These are phyloP conservation scores for Neospora caninum DNA, from an alignment of 169 alveolate genomes.

Conservation along the genomic window DNA sequence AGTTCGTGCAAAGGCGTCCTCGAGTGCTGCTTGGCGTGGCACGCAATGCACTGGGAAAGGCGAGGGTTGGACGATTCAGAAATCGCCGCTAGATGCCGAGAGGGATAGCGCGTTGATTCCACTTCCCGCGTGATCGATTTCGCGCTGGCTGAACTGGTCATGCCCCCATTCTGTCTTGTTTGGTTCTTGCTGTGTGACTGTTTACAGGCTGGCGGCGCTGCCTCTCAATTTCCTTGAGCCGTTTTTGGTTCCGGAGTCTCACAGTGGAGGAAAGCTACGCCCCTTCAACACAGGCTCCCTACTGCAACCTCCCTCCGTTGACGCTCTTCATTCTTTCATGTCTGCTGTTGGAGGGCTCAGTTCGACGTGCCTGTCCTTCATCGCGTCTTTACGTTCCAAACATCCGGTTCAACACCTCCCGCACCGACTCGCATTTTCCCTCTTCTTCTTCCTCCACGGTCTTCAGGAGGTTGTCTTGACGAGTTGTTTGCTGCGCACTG, in stretches of 20 bases:
- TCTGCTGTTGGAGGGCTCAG: conserved; percentile 3
- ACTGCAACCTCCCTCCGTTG: not conserved
- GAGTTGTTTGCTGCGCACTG: not conserved
- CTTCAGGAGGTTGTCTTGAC: not conserved
- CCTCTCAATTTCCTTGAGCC: not conserved
- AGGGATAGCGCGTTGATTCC: no score
- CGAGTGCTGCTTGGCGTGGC: no score
- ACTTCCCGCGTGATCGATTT: no score
- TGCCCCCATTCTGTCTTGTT: no score
- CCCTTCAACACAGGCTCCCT: not conserved
- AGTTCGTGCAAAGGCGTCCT: no score
- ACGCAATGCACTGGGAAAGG: no score
- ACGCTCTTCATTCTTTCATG: not conserved
- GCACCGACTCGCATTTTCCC: not conserved
- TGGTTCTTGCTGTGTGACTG: not conserved
- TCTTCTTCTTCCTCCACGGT: conserved; percentile 11
- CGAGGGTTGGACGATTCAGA: no score
- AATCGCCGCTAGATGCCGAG: no score
- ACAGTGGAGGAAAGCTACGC: no score
- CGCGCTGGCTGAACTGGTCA: no score
- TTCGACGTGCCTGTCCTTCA: conserved; percentile 14
- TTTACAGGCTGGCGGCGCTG: not conserved
- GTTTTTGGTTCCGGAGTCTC: not conserved
- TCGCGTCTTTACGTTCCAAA: conserved; percentile 3
- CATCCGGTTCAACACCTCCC: not conserved